A percentile compares a stretch with the other conserved stretches of the same genome.
These are phyloP conservation scores for Penicillium sp. DNA, from an alignment of 2,329 filamentous ascomycete genomes.

Conservation along the genomic window DNA sequence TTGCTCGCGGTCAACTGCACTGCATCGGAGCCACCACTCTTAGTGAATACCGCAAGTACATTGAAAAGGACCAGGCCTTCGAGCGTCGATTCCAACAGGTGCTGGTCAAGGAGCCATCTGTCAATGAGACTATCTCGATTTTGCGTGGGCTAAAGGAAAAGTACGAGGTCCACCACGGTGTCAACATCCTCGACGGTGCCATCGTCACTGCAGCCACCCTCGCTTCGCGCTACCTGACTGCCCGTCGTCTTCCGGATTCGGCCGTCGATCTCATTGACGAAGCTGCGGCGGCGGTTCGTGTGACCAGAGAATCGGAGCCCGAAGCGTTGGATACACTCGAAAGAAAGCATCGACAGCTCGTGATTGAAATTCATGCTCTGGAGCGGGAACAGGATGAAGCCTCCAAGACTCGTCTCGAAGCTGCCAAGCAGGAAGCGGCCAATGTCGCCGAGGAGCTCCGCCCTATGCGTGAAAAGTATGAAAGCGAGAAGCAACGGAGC, in stretches of 20 bases:
- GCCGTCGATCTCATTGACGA: constrained; percentile 96
- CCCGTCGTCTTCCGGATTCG: constrained; percentile 86
- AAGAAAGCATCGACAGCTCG: constrained; percentile 80
- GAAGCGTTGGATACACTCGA: constrained; percentile 95
- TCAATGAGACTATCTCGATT: constrained; percentile 91
- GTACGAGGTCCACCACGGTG: constrained; percentile 97
- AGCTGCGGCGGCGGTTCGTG: constrained; percentile 91
- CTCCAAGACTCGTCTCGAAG: constrained; percentile 75
- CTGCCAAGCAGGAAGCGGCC: constrained; percentile 84
- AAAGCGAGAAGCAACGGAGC: constrained; percentile 85
- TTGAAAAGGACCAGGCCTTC: constrained; percentile 97
- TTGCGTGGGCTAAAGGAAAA: constrained; percentile 97
- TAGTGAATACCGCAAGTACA: constrained; percentile 95
- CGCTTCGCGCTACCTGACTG: constrained; percentile 88
- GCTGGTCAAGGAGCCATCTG: constrained; percentile 86
- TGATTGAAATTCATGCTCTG: constrained; percentile 96
- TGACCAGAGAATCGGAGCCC: constrained; percentile 92
- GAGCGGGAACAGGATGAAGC: constrained; percentile 93
- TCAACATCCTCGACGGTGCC: constrained; percentile 90
- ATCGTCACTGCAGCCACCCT: constrained; percentile 89
- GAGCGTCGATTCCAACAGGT: constrained; percentile 99
- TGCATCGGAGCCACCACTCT: constrained; percentile 97
- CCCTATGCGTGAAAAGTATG: constrained; percentile 91
- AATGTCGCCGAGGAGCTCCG: constrained; percentile 92
- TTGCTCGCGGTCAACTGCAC: constrained; percentile 92